Base-by-base conservation (phyloP, 2,329 filamentous ascomycete species). In the Stachybotrys chartarum region DNA sequence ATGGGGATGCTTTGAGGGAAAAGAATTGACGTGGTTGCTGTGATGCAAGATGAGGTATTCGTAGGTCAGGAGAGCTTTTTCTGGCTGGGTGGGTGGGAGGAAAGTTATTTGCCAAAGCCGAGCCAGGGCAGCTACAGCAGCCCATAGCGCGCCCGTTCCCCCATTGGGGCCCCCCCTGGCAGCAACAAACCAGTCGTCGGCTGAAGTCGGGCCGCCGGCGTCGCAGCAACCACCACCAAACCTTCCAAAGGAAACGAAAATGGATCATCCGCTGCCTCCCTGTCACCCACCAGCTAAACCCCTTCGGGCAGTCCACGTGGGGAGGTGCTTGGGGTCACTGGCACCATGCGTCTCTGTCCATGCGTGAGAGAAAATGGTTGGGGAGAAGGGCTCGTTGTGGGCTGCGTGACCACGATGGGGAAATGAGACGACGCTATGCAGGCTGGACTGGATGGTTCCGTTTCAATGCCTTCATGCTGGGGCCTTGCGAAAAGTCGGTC, bases 41-140 rank as follows among this genome's bases (percentile, higher is more conserved):
- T 17, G 45, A 47, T 47, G 45, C 45, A n/a, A 47, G 45, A 24
- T 52, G 50, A 52, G 50, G 50, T 51, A 30, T 32, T 32, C 30
- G 30, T 42, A 52, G 35, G 35, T 52, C 50, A 52, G 50, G 50
- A 52, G 50, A 52, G 53, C 53, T 54, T 48, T 47, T 57, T 52
- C n/a, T 52, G 42, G 42, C 14, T 6, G 24, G 35, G 42, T 7
- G 54, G 32, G 51, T 52, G 50, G 50, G 30, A 7, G 35, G 50
- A 6, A 18, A 47, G 45, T 47, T 47, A 17, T n/a, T 47, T 8
- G 45, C 24, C 24, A 24, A 24, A 8, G 18, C 45, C 45, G 16
- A 8, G 35, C 35, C 35, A 10, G 24, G 14, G 35, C 35, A 42
- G 14, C 35, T 42, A 10, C 35, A 42, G 35, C 5, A 14, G 35